phyloP scores from a whole-genome alignment of 345 rosid genomes.

The Lepidium sativum region DNA sequence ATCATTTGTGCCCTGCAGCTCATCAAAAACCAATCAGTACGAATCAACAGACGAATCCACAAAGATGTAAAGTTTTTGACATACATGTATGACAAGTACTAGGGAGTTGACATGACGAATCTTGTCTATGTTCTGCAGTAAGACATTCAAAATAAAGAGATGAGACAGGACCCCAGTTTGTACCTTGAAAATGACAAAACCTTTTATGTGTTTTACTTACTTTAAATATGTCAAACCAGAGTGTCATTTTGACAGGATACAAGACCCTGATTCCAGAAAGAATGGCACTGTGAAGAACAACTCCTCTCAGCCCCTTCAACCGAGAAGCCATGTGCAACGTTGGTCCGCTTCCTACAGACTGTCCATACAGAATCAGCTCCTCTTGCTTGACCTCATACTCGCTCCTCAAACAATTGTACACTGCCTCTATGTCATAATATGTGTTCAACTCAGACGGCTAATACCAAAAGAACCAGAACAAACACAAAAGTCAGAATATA shows the following conservation, averaged over 20 bases:
- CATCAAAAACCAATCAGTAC: background rate
- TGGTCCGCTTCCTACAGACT: slow-evolving; percentile 98
- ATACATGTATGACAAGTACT: slow-evolving; percentile 94
- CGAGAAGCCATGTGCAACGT: slow-evolving; percentile 79
- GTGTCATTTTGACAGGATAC: slow-evolving; percentile 89
- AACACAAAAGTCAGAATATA: background rate
- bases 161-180: background rate
- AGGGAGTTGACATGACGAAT: slow-evolving; percentile 80
- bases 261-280: slow-evolving; percentile 92
- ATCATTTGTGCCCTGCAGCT: slow-evolving; percentile 79
- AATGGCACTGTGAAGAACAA: slow-evolving; percentile 93
- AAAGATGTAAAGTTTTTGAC: slow-evolving; percentile 15
- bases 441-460: slow-evolving; percentile 96
- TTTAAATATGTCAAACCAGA: slow-evolving; percentile 91
- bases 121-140: slow-evolving; percentile 90
- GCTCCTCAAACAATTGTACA: slow-evolving; percentile 65
- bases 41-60: background rate
- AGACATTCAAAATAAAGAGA: slow-evolving; percentile 17
- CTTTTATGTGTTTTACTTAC: slow-evolving; percentile 27
- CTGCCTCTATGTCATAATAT: slow-evolving; percentile 86
- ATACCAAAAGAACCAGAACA: background rate
- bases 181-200: too few relatives aligned
- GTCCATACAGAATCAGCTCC: slow-evolving; percentile 83
- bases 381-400: slow-evolving; percentile 69
- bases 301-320: slow-evolving; percentile 63